A percentile compares a stretch with the other conserved stretches of the same genome.
phyloP scores from a whole-genome alignment of 768 basidiomycete species.

The Tricholoma flavovirens region DNA sequence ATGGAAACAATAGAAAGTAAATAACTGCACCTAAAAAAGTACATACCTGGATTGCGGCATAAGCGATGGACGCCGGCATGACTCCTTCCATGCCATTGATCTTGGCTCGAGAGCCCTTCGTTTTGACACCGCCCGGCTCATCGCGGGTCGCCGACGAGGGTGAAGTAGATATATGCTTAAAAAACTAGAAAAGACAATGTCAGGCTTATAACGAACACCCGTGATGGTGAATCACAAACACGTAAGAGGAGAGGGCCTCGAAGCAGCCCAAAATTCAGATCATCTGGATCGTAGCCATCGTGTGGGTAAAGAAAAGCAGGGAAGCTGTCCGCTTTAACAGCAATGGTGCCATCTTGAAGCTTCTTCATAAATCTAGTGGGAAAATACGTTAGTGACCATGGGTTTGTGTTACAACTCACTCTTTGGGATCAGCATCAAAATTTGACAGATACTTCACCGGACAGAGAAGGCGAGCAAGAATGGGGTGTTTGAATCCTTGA shows the following conservation, averaged over 20 bases:
- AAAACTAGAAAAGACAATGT: neutral
- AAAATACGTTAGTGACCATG: neutral
- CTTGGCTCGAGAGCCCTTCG: slow-evolving; percentile 6
- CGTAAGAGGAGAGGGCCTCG: neutral
- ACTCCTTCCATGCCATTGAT: slow-evolving; percentile 3
- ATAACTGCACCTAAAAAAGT: too few species aligned
- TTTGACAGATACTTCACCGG: slow-evolving; percentile 1
- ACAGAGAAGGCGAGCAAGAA: slow-evolving; percentile 6
- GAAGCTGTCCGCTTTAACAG: too few species aligned
- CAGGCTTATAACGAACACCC: neutral
- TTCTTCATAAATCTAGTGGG: neutral
- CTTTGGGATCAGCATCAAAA: slow-evolving; percentile 2
- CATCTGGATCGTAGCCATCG: too few species aligned
- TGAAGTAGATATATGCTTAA: neutral
- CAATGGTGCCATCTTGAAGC: neutral
- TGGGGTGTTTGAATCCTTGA: slow-evolving; percentile 5
- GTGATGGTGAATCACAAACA: neutral
- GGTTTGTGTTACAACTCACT: neutral
- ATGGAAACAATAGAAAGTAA: too few species aligned
- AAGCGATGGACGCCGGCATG: slow-evolving; percentile 6
- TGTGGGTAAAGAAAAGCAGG: too few species aligned
- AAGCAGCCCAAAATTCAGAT: neutral
- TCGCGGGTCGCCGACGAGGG: neutral
- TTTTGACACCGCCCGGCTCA: neutral
- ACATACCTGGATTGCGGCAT: slow-evolving; percentile 11